A percentile compares a stretch with the other conserved stretches of the same genome.
Evolutionary conservation across 306 rosid species (phyloP).

Genomic region (Mimosa bimucronata): DNA sequence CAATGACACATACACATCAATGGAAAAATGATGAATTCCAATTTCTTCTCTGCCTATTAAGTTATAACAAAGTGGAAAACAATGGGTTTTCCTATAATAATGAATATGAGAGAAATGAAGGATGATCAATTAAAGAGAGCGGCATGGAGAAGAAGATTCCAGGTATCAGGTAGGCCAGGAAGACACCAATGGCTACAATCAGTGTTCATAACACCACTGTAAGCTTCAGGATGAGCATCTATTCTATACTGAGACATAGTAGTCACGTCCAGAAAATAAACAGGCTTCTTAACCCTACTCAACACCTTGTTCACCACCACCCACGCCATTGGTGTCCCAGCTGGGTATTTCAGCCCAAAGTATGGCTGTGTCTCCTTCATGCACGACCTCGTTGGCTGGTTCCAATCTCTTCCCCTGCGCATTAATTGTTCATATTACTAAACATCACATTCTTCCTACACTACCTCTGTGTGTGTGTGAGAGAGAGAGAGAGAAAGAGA

Average conservation of each 20-base stretch:
- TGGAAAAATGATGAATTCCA: constrained; percentile 32
- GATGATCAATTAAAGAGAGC: constrained; percentile 58
- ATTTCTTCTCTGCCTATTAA: not conserved
- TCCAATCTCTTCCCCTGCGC: constrained; percentile 88
- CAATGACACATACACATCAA: constrained; percentile 39
- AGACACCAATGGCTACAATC: constrained; percentile 99
- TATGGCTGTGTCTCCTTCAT: constrained; percentile 67
- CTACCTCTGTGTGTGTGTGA: too few species aligned
- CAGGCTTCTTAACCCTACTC: constrained; percentile 74
- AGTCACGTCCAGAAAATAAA: constrained; percentile 76
- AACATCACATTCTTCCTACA: too few species aligned
- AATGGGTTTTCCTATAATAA: constrained; percentile 38
- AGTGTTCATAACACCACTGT: constrained; percentile 57
- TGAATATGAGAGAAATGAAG: not conserved
- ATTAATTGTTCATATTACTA: too few species aligned
- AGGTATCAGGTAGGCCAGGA: constrained; percentile 94
- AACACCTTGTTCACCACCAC: constrained; percentile 87
- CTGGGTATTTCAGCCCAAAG: constrained; percentile 75
- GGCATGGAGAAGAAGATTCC: constrained; percentile 87
- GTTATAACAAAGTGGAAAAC: constrained; percentile 37
- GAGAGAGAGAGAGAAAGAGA: too few species aligned
- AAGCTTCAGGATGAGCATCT: constrained; percentile 86
- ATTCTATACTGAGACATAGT: constrained; percentile 73
- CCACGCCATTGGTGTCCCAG: constrained; percentile 85
- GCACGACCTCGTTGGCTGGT: constrained; percentile 77